These are phyloP conservation scores for Trichopus zeylanicus DNA, from an alignment of 116 monocot species.

Conservation along the genomic window DNA sequence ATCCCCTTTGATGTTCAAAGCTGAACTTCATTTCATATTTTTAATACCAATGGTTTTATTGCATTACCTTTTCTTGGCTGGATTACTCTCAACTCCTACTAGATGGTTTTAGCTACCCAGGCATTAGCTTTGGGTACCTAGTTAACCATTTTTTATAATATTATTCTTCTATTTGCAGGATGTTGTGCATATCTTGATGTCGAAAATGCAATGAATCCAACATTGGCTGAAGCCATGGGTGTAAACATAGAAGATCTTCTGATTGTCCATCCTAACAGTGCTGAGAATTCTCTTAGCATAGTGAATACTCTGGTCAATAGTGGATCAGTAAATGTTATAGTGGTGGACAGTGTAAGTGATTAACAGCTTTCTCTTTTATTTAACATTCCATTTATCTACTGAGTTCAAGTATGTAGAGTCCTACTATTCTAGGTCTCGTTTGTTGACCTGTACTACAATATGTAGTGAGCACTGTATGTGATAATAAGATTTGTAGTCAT, in stretches of 20 bases:
- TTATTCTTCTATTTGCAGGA: slow-evolving; percentile 41
- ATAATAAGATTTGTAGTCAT: neutral
- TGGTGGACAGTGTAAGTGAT: slow-evolving; percentile 84
- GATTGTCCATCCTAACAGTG: slow-evolving; percentile 59
- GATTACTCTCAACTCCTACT: too few relatives aligned
- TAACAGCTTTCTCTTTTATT: neutral
- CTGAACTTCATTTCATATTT: too few relatives aligned
- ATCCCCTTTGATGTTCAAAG: too few relatives aligned
- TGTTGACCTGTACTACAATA: too few relatives aligned
- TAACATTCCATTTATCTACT: too few relatives aligned
- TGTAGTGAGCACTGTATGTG: too few relatives aligned
- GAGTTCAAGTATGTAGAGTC: neutral
- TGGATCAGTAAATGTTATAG: slow-evolving; percentile 82
- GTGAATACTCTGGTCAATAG: slow-evolving; percentile 65
- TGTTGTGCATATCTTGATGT: slow-evolving; percentile 84
- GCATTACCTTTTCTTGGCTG: too few relatives aligned
- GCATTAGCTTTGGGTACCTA: neutral
- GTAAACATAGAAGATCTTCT: slow-evolving; percentile 69
- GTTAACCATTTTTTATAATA: neutral
- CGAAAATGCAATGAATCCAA: slow-evolving; percentile 77
- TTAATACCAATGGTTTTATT: too few relatives aligned
- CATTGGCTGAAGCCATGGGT: slow-evolving; percentile 64
- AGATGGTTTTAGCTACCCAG: too few relatives aligned
- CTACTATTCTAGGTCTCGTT: too few relatives aligned
- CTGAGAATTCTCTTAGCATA: slow-evolving; percentile 76